These are phyloP conservation scores for Leccinellum luteum DNA, from an alignment of 768 basidiomycete genomes.

Conservation along the genomic window DNA sequence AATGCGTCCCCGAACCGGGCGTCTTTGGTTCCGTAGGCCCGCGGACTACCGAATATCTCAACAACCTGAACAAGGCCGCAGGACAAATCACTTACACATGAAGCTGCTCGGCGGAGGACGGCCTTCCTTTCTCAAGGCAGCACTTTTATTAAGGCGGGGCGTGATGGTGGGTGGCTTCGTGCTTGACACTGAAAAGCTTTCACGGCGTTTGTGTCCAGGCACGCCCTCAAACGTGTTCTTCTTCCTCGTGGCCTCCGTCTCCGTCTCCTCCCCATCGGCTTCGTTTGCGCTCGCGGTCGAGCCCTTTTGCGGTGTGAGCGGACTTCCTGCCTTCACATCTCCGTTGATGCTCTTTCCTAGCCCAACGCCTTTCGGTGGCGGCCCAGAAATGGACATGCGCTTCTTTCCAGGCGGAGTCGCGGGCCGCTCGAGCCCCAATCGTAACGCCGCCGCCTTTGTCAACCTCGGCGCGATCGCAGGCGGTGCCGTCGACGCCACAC, in stretches of 20 bases:
- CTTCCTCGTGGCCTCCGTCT: slow-evolving; percentile 24
- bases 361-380: slow-evolving; percentile 9
- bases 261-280: slow-evolving; percentile 29
- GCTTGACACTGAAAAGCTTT: slow-evolving; percentile 68
- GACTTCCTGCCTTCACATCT: slow-evolving; percentile 2
- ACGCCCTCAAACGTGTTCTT: slow-evolving; percentile 71
- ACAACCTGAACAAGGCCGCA: neutral
- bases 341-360: slow-evolving; percentile 1
- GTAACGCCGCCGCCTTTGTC: slow-evolving; percentile 71
- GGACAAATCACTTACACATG: slow-evolving; percentile 52
- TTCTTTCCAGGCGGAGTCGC: slow-evolving; percentile 39
- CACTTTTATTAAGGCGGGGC: slow-evolving; percentile 45
- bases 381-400: slow-evolving; percentile 33
- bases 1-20: slow-evolving; percentile 35
- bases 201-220: slow-evolving; percentile 80
- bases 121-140: slow-evolving; percentile 43
- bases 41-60: slow-evolving; percentile 41
- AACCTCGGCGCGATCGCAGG: slow-evolving; percentile 71
- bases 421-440: slow-evolving; percentile 51
- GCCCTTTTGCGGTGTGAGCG: slow-evolving; percentile 11
- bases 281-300: slow-evolving; percentile 22
- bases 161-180: slow-evolving; percentile 40
- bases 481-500: slow-evolving; percentile 72
- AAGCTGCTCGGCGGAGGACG: slow-evolving; percentile 62
- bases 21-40: slow-evolving; percentile 39